Percentiles rank a stretch among this genome's conserved stretches.
Evolutionary conservation across 2,329 filamentous ascomycete species (phyloP).

Genomic region (Dissoconium aciculare): DNA sequence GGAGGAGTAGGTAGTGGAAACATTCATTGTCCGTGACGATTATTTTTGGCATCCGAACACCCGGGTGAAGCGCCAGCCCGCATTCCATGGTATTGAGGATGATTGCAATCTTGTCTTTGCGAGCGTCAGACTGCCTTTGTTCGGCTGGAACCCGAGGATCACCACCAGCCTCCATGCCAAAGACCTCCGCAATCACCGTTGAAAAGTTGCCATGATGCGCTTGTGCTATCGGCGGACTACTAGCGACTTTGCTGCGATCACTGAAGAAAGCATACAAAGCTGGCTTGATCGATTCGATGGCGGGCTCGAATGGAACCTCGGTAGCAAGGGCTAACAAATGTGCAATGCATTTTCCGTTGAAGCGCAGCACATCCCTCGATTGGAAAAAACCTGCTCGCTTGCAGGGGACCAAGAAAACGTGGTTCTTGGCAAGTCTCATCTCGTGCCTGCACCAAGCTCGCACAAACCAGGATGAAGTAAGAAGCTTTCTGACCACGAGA

Average conservation of each 20-base stretch:
- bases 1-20: slow-evolving; percentile 27
- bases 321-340: slow-evolving; percentile 27
- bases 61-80: slow-evolving; percentile 24
- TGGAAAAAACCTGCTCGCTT: slow-evolving; percentile 11
- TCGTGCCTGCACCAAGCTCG: slow-evolving; percentile 33
- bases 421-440: slow-evolving; percentile 27
- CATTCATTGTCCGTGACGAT: slow-evolving; percentile 26
- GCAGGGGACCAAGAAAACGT: slow-evolving; percentile 29
- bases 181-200: slow-evolving; percentile 25
- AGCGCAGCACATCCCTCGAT: slow-evolving; percentile 21
- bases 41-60: slow-evolving; percentile 13
- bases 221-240: slow-evolving; percentile 11
- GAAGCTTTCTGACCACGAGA: slow-evolving; percentile 23
- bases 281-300: slow-evolving; percentile 21
- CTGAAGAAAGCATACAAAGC: slow-evolving; percentile 23
- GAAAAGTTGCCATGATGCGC: slow-evolving; percentile 23
- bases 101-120: slow-evolving; percentile 31
- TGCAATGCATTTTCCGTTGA: slow-evolving; percentile 28
- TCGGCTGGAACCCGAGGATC: slow-evolving; percentile 28
- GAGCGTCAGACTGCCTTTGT: slow-evolving; percentile 27
- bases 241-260: slow-evolving; percentile 18
- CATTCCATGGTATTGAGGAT: slow-evolving; percentile 27
- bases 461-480: slow-evolving; percentile 30
- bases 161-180: slow-evolving; percentile 29
- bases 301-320: slow-evolving; percentile 20